These are phyloP conservation scores for Solanum neorickii DNA, from an alignment of 257 asterid genomes.

Conservation along the genomic window DNA sequence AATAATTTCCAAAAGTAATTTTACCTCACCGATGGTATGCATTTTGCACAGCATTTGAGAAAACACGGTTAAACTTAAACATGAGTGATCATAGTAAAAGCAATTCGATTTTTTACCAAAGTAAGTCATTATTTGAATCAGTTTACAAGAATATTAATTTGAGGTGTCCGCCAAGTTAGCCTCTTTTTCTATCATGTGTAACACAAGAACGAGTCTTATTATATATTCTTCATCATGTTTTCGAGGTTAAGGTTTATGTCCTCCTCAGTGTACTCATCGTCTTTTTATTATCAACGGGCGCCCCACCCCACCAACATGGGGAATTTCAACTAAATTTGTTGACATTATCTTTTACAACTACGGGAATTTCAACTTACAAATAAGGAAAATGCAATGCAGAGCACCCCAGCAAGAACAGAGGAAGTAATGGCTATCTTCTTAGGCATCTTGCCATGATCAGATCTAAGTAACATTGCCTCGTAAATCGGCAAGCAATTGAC, in stretches of 20 bases:
- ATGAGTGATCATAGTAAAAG: too few relatives aligned
- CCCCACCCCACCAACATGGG: neutral
- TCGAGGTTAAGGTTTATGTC: neutral
- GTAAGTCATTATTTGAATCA: too few relatives aligned
- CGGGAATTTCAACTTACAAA: neutral
- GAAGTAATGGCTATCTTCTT: slow-evolving; percentile 23
- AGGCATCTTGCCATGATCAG: slow-evolving; percentile 52
- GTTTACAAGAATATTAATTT: too few relatives aligned
- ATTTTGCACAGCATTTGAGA: too few relatives aligned
- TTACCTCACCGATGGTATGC: too few relatives aligned
- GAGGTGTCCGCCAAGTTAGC: neutral
- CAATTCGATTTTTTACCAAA: too few relatives aligned
- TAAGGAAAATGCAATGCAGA: neutral
- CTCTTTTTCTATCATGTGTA: neutral
- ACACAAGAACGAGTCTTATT: neutral
- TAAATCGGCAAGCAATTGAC: slow-evolving; percentile 45
- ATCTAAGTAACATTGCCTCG: slow-evolving; percentile 45
- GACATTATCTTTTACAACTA: neutral
- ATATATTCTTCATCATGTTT: neutral
- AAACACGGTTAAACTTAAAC: too few relatives aligned
- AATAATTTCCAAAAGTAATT: too few relatives aligned
- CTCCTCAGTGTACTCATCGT: neutral
- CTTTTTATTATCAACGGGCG: neutral
- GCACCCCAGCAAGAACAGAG: slow-evolving; percentile 4
- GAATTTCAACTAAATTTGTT: neutral